Base-by-base conservation (phyloP, 2,329 filamentous ascomycete genomes). In the Aspergillus costaricaensis region DNA sequence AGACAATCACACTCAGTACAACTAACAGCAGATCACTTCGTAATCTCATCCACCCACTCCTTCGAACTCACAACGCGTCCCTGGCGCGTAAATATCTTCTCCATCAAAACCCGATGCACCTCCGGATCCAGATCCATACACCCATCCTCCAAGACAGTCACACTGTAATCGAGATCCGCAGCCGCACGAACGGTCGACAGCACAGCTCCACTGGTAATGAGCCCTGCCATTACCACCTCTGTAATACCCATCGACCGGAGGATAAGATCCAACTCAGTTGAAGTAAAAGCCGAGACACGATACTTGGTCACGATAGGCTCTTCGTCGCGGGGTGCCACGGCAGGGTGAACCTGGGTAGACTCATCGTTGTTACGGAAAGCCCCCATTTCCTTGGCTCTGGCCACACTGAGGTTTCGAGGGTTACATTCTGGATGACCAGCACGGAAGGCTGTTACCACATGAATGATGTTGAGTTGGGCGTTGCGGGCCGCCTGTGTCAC, bases 111-210 rank as follows among this genome's bases (percentile, higher is more conserved):
- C 4, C 67, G 52, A 57, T 78, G 76, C 6, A 75, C 64, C n/a
- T 74, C 71, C 10, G 65, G 59, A 17, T 76, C 65, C 0, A 53
- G 51, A 62, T 79, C 76, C 62, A 74, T 63, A 56, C 76, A 77
- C 6, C 76, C 62, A 62, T 79, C 76, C 21, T 66, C 62, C 44
- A 79, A 54, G 8, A 78, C 69, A 5, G 68, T 71, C 47, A 78
- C 43, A 12, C 60, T 56, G 47, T 75, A 77, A 60, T 79, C 77
- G 59, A 72, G 53, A 65, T 79, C 76, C 32, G 68, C 68, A 5
- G 74, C 76, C 54, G 74, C 66, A 12, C 72, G 70, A 25, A 77
- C 65, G 4, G 76, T 78, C 15, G 74, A 77, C 17, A 79, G 62
- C 7, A 78, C 75, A 10, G 72, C 74, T 9, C 75, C 76, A 39